phyloP scores from a whole-genome alignment of 192 early-diverging fungal species.

The Thamnidium elegans region DNA sequence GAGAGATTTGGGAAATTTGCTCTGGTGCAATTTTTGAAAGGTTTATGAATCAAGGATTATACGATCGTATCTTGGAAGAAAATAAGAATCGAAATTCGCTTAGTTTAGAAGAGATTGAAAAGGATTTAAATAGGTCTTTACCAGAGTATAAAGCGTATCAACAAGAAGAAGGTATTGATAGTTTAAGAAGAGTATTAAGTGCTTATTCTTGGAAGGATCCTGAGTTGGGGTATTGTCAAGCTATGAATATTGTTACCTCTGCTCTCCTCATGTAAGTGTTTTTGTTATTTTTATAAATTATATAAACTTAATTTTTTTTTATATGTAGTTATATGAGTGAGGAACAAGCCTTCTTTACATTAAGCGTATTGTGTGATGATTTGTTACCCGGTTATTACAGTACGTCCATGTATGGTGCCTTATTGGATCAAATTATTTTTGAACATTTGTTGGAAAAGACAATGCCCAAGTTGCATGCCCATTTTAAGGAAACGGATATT shows the following conservation, averaged over 20 bases:
- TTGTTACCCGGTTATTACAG: slow-evolving; percentile 71
- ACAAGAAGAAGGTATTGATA: slow-evolving; percentile 75
- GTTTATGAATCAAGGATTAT: slow-evolving; percentile 78
- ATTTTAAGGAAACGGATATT: slow-evolving; percentile 75
- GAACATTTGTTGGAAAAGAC: slow-evolving; percentile 73
- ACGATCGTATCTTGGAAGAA: slow-evolving; percentile 59
- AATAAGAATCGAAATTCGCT: slow-evolving; percentile 63
- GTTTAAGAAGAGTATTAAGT: slow-evolving; percentile 75
- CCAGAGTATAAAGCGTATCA: slow-evolving; percentile 87
- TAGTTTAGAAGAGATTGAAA: slow-evolving; percentile 87
- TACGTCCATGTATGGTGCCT: slow-evolving; percentile 88
- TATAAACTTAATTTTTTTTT: too few relatives aligned
- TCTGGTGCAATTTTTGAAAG: slow-evolving; percentile 79
- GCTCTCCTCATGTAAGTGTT: slow-evolving; percentile 64
- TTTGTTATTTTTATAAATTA: too few relatives aligned
- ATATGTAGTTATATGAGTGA: slow-evolving; percentile 78
- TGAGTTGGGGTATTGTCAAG: slow-evolving; percentile 91
- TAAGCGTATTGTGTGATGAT: slow-evolving; percentile 74
- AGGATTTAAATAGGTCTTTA: slow-evolving; percentile 81
- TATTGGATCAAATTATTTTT: slow-evolving; percentile 85
- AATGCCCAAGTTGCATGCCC: slow-evolving; percentile 74
- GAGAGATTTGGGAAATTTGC: slow-evolving; percentile 88
- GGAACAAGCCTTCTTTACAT: slow-evolving; percentile 89
- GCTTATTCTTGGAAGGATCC: slow-evolving; percentile 65
- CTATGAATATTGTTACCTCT: slow-evolving; percentile 91